phyloP scores from a whole-genome alignment of 768 basidiomycete genomes.

The Crassisporium funariophilum region DNA sequence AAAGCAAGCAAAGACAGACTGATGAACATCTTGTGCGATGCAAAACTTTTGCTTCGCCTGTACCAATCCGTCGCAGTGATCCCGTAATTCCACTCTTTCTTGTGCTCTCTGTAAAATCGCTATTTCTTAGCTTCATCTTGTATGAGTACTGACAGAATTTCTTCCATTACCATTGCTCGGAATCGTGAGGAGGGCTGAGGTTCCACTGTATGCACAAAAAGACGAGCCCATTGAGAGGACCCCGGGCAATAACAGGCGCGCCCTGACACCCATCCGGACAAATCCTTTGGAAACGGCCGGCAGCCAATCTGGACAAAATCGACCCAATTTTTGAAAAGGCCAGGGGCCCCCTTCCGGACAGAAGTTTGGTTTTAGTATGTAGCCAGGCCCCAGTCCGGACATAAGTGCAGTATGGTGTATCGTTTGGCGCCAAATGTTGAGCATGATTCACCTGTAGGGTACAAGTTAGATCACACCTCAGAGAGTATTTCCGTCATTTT shows the following conservation, averaged over 20 bases:
- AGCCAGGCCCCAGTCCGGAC: conserved; percentile 1
- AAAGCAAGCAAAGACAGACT: conserved; percentile 8
- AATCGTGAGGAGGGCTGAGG: no score
- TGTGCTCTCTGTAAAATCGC: no score
- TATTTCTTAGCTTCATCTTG: no score
- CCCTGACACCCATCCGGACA: neutral
- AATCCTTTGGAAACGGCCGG: neutral
- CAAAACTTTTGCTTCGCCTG: no score
- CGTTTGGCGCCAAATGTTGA: neutral
- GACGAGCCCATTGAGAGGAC: no score
- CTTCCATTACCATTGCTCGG: no score
- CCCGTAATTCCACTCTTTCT: no score
- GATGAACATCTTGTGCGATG: no score
- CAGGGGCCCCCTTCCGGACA: neutral
- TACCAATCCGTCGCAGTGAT: no score
- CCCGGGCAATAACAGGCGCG: neutral
- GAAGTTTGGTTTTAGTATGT: neutral
- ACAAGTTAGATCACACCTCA: neutral
- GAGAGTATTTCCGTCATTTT: no score
- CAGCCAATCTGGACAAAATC: neutral
- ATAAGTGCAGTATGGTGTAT: neutral
- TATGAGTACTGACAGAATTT: no score
- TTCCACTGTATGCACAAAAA: no score
- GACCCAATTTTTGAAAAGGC: neutral
- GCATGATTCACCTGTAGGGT: neutral